Base-by-base conservation (phyloP, 371 early-diverging fungal genomes). In the Choanephora cucurbitarum region DNA sequence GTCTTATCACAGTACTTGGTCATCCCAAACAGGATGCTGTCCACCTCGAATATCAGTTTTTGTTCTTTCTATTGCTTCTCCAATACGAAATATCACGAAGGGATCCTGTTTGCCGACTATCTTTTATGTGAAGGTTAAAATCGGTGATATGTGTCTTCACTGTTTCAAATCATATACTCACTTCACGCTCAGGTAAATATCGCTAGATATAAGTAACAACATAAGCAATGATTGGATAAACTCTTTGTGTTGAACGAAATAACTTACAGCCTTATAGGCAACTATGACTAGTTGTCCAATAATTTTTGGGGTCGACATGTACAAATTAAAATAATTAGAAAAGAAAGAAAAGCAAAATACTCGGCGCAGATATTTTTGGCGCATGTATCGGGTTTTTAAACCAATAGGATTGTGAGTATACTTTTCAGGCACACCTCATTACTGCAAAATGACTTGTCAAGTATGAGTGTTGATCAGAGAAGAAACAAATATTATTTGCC, bases 1-100 rank as follows among this genome's bases (percentile, higher is more conserved):
- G 21, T 5, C n/a, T 23, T 44, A 15, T 45, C n/a, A 48, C 14
- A 44, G 48, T 75, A 78, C 79, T 69, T 79, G 79, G 56, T 75
- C 76, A 67, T 79, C 79, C 79, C 79, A 79, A 28, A 73, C 23
- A 19, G 79, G 79, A 49, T 72, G 72, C 44, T 79, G 79, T 2
- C 79, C 79, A 43, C 79, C 79, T 53, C 79, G 63, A 33, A 67
- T 54, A 47, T 75, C 76, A 3, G 76, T 74, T 48, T 69, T 79
- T 14, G 79, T 79, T 47, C 58, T 60, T 46, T 68, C 48, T 9
- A 64, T 65, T 14, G 46, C 52, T 48, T 75, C 76, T 19, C 76
- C 79, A 11, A 79, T 45, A 11, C 70, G 66, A 52, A 79, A 70
- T 3, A 74, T 55, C 44, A 68, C 68, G 58, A 74, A 74, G 1